phyloP scores from a whole-genome alignment of 805 yeast genomes.

The Clavispora fructus region DNA sequence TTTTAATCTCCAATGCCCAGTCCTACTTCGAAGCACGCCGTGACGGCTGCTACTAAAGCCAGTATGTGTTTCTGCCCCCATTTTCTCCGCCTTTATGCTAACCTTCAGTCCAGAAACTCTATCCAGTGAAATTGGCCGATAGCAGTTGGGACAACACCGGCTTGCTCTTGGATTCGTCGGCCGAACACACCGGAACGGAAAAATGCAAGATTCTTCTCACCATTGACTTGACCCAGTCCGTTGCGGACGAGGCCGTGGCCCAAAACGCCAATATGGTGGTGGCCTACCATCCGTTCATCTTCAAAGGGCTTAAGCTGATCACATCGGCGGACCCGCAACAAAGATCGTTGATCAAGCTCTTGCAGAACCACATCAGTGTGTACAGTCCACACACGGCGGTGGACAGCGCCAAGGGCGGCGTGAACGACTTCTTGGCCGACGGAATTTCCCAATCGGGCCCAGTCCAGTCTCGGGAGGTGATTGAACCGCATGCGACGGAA shows the following conservation, averaged over 20 bases:
- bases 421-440: constrained; percentile 83
- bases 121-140: constrained; percentile 80
- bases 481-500: constrained; percentile 40
- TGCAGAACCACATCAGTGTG: constrained; percentile 76
- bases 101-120: constrained; percentile 58
- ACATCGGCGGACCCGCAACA: constrained; percentile 72
- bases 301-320: constrained; percentile 77
- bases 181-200: constrained; percentile 12
- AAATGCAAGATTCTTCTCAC: constrained; percentile 54
- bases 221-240: constrained; percentile 77
- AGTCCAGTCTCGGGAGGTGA: constrained; percentile 26
- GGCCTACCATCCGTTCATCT: constrained; percentile 92
- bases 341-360: constrained; percentile 61
- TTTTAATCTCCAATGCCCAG: constrained; percentile 8
- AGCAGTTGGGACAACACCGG: constrained; percentile 95
- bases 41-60: constrained; percentile 36
- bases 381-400: constrained; percentile 96
- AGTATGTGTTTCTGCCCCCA: constrained; percentile 21
- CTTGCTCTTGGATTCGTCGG: constrained; percentile 63
- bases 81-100: constrained; percentile 13
- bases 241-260: constrained; percentile 77
- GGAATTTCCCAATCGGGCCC: constrained; percentile 39
- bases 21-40: constrained; percentile 39
- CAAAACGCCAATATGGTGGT: constrained; percentile 53
- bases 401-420: constrained; percentile 90